phyloP scores from a whole-genome alignment of 2,329 filamentous ascomycete genomes.

The Aspergillus nomiae region DNA sequence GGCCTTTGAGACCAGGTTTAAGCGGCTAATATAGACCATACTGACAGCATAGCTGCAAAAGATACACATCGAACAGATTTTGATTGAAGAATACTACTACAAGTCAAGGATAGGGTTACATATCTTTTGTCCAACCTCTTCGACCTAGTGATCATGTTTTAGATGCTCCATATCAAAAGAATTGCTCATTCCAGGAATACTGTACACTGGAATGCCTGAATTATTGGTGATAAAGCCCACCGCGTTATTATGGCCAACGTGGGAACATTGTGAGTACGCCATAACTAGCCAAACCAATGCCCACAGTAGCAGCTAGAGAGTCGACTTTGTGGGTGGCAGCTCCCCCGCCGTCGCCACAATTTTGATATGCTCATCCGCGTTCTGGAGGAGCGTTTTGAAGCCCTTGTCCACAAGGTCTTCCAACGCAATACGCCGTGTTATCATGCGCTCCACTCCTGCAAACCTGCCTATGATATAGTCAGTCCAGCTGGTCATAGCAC shows the following conservation, averaged over 20 bases:
- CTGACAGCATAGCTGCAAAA: not conserved
- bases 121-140: too few relatives aligned
- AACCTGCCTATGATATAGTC: not conserved
- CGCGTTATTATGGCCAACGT: not conserved
- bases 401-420: not conserved
- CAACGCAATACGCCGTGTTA: not conserved
- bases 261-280: not conserved
- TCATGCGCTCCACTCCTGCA: not conserved
- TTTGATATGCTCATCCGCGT: not conserved
- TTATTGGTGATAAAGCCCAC: too few relatives aligned
- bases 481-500: not conserved
- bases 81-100: not conserved
- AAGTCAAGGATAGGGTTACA: too few relatives aligned
- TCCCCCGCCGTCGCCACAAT: not conserved
- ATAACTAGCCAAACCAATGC: not conserved
- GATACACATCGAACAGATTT: not conserved
- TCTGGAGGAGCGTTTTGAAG: not conserved
- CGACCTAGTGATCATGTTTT: too few relatives aligned
- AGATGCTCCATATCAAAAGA: too few relatives aligned
- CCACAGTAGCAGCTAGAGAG: not conserved
- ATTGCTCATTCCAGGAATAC: too few relatives aligned
- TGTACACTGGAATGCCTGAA: too few relatives aligned
- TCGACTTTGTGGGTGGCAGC: not conserved
- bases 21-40: too few relatives aligned
- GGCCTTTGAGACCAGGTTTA: not conserved